Base-by-base conservation (phyloP, 2,329 filamentous ascomycete genomes). In the Fusarium veterinarium region DNA sequence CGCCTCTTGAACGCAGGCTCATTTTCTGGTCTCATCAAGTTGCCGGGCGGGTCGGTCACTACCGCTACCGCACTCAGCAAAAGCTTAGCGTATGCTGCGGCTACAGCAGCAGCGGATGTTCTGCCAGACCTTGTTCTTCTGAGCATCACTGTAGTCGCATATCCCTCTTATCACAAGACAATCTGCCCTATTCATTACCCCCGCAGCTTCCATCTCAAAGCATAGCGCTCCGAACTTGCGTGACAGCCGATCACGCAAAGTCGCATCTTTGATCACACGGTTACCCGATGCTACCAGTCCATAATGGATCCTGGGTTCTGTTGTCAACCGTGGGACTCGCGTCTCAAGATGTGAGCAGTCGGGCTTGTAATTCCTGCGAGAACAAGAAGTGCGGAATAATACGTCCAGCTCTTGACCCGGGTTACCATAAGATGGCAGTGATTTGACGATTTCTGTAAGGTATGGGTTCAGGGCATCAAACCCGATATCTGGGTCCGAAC, bases 131-230 rank as follows among this genome's bases (percentile, higher is more conserved):
- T 28, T 23, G 3, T 35, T 60, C 30, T 60, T 60, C 5, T 42
- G 38, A 0, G 28, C 35, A 30, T 60, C 58, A 17, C 46, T 31
- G n/a, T 56, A 60, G 13, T 60, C 58, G 3, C 58, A 35, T 13
- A 60, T 56, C 1, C 37, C 58, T 6, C 48, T 19, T 11, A 60
- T 56, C 2, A 56, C 58, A 23, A 23, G 58, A 4, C 13, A 60
- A 28, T 13, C 23, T 16, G 12, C 23, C 10, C 19, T 17, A 6
- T 60, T 51, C 37, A 42, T 31, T 0, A 60, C 49, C 5, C 58
- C 48, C 1, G 58, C 37, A 11, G 58, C 58, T 3, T 56, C 58
- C 37, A 60, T 60, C 19, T 56, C 48, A 5, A 60, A 60, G 35
- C 57, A 60, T 11, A 60, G 7, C 1, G 56, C 14, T 4, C 37